Evolutionary conservation across 2,329 filamentous ascomycete species (phyloP), one percentile per base, ranked within the genome.

Genomic region (Pseudogymnoascus sp.): DNA sequence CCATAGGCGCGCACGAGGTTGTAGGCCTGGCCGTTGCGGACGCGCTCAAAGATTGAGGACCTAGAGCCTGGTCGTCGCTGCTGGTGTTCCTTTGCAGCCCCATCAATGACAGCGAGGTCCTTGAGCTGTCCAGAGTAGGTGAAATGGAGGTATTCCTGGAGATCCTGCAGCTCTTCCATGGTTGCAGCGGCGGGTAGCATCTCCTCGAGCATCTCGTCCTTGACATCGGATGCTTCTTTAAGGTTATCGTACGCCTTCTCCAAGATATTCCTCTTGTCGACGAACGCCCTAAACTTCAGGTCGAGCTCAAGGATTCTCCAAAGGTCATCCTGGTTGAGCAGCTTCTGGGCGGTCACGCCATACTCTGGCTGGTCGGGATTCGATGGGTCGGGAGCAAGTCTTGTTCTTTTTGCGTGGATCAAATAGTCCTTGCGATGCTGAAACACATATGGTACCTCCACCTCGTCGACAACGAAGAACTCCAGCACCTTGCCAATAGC

Each of bases 381-480:
- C 63, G 87, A 81, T 14, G 82, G 81, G 66, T 84, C 79, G 23
- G 71, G 73, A 29, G 80, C 75, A 72, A 86, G 81, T 62, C 80
- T 77, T 6, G 83, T 81, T 71, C 90, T 92, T 67, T 87, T 88
- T 23, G 90, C 89, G 71, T 97, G 91, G 63, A 99, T 95, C 45
- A 99, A 83, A 72, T 97, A 99, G 74, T 99, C 94, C 75, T 97
- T 96, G 65, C 94, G 91, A 72, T 99, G 94, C 74, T 97, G 93
- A 75, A 97, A 97, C 68, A 99, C 94, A 74, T 96, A 99, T 0
- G 94, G 93, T 1, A 97, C 92, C 74, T 99, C 94, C 69, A 93
- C 91, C 68, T 96, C 91, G 67, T 97, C 92, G 3, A 93, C 86
- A 60, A 96, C 91, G 75, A 99, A 91, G 72, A 97, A 97, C 70